Conservation (phyloP, 73 alveolate species). For the Tetrahymena malaccensis region DNA sequence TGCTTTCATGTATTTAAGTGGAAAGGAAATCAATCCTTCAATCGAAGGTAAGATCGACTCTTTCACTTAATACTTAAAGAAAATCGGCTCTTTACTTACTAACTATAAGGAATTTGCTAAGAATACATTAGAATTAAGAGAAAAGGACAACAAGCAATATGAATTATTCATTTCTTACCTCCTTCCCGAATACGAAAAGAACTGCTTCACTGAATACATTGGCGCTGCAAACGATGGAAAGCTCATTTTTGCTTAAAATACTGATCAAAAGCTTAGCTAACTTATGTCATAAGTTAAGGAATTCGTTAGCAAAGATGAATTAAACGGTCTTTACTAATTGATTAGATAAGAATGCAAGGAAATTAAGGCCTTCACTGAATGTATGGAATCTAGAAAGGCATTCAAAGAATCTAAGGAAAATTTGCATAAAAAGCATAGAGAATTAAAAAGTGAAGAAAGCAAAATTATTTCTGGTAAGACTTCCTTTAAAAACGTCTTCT, state of each 20-base stretch:
- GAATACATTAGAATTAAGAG: not conserved
- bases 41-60: slow-evolving; percentile 4
- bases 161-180: slow-evolving; percentile 19
- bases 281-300: not conserved
- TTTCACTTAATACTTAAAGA: slow-evolving; percentile 3
- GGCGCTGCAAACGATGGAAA: slow-evolving; percentile 25
- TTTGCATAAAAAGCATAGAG: slow-evolving; percentile 7
- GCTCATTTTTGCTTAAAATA: not conserved
- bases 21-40: slow-evolving; percentile 29
- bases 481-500: slow-evolving; percentile 7
- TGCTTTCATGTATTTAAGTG: slow-evolving; percentile 7
- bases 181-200: slow-evolving; percentile 42
- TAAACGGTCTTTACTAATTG: not conserved
- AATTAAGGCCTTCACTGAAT: not conserved
- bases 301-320: not conserved
- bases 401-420: slow-evolving; percentile 3
- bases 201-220: slow-evolving; percentile 36
- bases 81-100: slow-evolving; percentile 5
- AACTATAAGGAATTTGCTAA: not conserved
- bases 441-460: slow-evolving; percentile 8
- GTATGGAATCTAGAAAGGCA: not conserved
- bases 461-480: slow-evolving; percentile 31
- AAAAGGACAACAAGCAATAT: slow-evolving; percentile 6
- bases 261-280: not conserved
- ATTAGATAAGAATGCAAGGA: not conserved